Base-by-base conservation (phyloP, 1,284 basidiomycete genomes). In the Austropuccinia psidii region DNA sequence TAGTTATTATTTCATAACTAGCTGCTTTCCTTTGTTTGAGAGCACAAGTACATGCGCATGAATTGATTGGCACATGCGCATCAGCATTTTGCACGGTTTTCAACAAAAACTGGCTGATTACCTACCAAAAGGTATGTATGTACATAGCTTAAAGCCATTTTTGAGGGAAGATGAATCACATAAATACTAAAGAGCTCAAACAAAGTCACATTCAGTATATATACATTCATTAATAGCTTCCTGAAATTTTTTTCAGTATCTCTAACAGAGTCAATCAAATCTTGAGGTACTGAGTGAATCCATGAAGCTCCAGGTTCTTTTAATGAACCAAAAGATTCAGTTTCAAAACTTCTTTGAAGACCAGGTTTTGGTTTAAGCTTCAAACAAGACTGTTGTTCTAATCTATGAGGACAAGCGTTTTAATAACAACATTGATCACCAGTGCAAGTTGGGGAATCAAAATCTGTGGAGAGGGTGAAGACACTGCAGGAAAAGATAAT, bases 141-240 rank as follows among this genome's bases (percentile, higher is more conserved):
- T n/a, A n/a, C n/a, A n/a, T n/a, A n/a, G n/a, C n/a, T n/a, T n/a
- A n/a, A n/a, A n/a, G n/a, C n/a, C n/a, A n/a, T n/a, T n/a, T n/a
- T n/a, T n/a, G n/a, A n/a, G n/a, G 13, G 11, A 13, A 78, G 90
- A 78, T 78, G 93, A 90, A 80, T 98, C 95, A 75, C 94, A 89
- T 52, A 99, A 85, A 80, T 99, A 98, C 81, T 99, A 96, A 86
- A 98, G 88, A 81, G 97, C 95, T 69, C 91, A 86, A 50, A 98
- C 94, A 82, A 98, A 98, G 83, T 98, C 94, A 21, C 93, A 86
- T 80, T 98, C 96, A 19, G 96, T 98, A 81, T 97, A 97, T 68
- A 98, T 95, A 76, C 97, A 91, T 83, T 99, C 96, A 80, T 98
- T 98, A 83, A 99, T 98, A 37, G 93, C 92, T 81, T 99, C 96